These are phyloP conservation scores for Suillus weaverae DNA, from an alignment of 768 basidiomycete genomes.

Conservation along the genomic window DNA sequence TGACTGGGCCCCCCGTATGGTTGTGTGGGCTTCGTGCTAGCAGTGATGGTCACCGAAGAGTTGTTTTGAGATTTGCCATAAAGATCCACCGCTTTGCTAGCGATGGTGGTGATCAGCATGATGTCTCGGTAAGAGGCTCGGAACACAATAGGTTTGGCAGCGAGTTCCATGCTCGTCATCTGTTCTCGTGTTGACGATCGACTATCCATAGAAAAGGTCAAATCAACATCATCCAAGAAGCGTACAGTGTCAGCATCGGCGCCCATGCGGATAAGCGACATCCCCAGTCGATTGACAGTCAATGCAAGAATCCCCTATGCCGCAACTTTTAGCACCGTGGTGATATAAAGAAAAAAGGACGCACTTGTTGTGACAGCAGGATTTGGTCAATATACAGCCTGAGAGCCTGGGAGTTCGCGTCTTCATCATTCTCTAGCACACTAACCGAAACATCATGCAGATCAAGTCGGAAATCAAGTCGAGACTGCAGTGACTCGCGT, in stretches of 20 bases:
- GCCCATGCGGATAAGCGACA: slow-evolving; percentile 93
- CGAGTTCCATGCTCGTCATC: slow-evolving; percentile 82
- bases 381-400: slow-evolving; percentile 81
- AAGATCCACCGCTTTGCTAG: slow-evolving; percentile 84
- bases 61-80: slow-evolving; percentile 48
- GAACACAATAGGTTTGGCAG: slow-evolving; percentile 80
- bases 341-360: slow-evolving; percentile 14
- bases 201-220: slow-evolving; percentile 85
- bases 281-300: slow-evolving; percentile 79
- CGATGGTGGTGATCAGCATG: slow-evolving; percentile 79
- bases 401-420: slow-evolving; percentile 82
- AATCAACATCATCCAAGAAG: slow-evolving; percentile 90
- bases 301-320: slow-evolving; percentile 76
- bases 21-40: neutral
- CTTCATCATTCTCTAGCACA: slow-evolving; percentile 82
- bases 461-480: slow-evolving; percentile 75
- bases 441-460: slow-evolving; percentile 87
- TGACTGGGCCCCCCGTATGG: neutral
- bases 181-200: slow-evolving; percentile 69
- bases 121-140: slow-evolving; percentile 96
- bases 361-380: slow-evolving; percentile 87
- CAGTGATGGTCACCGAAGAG: neutral
- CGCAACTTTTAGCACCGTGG: slow-evolving; percentile 13
- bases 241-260: slow-evolving; percentile 77
- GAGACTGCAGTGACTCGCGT: slow-evolving; percentile 10